phyloP scores from a whole-genome alignment of 2,329 filamentous ascomycete genomes.

The Microcyclosporella mali region DNA sequence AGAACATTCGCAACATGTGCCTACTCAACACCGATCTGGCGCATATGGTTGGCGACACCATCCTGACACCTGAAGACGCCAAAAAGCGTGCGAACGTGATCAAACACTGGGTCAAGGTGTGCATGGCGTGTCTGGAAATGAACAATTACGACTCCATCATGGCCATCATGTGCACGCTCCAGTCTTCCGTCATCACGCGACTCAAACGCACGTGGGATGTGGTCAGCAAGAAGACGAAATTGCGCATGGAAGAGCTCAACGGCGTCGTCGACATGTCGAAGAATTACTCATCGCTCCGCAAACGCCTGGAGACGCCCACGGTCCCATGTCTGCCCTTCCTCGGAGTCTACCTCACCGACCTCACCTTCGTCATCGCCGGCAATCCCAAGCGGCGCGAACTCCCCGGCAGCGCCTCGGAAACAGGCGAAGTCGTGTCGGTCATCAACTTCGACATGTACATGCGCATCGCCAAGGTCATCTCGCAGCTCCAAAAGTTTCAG shows the following conservation, averaged over 20 bases:
- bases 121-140: slow-evolving; percentile 75
- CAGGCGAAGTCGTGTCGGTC: slow-evolving; percentile 64
- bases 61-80: slow-evolving; percentile 77
- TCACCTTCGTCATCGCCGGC: slow-evolving; percentile 92
- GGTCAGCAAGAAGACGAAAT: slow-evolving; percentile 76
- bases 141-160: slow-evolving; percentile 96
- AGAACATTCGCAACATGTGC: slow-evolving; percentile 92
- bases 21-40: slow-evolving; percentile 86
- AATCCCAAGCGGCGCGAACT: slow-evolving; percentile 81
- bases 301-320: slow-evolving; percentile 68
- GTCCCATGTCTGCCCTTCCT: slow-evolving; percentile 93
- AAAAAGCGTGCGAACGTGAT: slow-evolving; percentile 87
- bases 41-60: slow-evolving; percentile 87
- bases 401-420: slow-evolving; percentile 48
- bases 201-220: slow-evolving; percentile 88
- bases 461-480: slow-evolving; percentile 90
- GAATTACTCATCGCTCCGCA: slow-evolving; percentile 83
- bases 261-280: slow-evolving; percentile 81
- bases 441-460: slow-evolving; percentile 98
- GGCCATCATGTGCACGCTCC: slow-evolving; percentile 92
- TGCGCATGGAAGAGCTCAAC: slow-evolving; percentile 70
- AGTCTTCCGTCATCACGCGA: slow-evolving; percentile 83
- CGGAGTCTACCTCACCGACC: slow-evolving; percentile 90
- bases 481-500: slow-evolving; percentile 92
- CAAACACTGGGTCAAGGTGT: slow-evolving; percentile 98